A percentile compares a stretch with the other conserved stretches of the same genome.
These are phyloP conservation scores for Chaetomium tenue DNA, from an alignment of 495 filamentous ascomycete genomes.

Conservation along the genomic window DNA sequence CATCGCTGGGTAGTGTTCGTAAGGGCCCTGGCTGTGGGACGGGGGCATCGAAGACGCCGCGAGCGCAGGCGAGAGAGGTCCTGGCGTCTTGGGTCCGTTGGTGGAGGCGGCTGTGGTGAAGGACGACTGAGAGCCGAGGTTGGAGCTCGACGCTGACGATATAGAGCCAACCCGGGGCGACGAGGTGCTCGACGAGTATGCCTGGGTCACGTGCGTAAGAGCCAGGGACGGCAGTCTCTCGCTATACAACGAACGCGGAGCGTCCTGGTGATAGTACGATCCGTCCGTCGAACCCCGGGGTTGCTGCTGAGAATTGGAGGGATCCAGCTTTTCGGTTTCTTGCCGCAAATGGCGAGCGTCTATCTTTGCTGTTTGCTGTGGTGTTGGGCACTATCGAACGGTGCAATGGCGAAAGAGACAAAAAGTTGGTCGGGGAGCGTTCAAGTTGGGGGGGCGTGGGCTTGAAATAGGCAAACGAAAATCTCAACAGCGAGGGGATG, in stretches of 20 bases:
- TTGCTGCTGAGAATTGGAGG: conserved; percentile 87
- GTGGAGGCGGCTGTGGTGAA: conserved; percentile 55
- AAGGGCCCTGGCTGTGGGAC: conserved; percentile 41
- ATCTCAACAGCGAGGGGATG: background rate
- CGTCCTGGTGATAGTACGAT: conserved; percentile 69
- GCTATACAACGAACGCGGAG: conserved; percentile 65
- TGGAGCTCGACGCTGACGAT: conserved; percentile 55
- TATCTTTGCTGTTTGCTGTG: background rate
- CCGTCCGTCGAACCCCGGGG: conserved; percentile 82
- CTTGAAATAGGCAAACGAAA: background rate
- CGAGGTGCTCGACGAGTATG: conserved; percentile 63
- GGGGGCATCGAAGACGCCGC: conserved; percentile 42
- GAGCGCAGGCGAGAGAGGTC: conserved; percentile 45
- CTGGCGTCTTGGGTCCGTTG: conserved; percentile 59
- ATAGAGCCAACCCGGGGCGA: conserved; percentile 69
- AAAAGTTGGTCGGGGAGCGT: background rate
- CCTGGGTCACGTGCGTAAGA: conserved; percentile 61
- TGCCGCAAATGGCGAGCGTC: conserved; percentile 15
- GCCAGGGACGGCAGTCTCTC: conserved; percentile 78
- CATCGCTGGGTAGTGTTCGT: conserved; percentile 72
- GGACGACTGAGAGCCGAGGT: conserved; percentile 53
- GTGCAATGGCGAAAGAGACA: conserved; percentile 1
- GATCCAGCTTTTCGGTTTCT: conserved; percentile 96
- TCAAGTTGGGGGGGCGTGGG: background rate
- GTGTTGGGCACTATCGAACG: background rate